Evolutionary conservation across 192 early-diverging fungal species (phyloP), one percentile per base, ranked within the genome.

Genomic region (Coemansia sp.): DNA sequence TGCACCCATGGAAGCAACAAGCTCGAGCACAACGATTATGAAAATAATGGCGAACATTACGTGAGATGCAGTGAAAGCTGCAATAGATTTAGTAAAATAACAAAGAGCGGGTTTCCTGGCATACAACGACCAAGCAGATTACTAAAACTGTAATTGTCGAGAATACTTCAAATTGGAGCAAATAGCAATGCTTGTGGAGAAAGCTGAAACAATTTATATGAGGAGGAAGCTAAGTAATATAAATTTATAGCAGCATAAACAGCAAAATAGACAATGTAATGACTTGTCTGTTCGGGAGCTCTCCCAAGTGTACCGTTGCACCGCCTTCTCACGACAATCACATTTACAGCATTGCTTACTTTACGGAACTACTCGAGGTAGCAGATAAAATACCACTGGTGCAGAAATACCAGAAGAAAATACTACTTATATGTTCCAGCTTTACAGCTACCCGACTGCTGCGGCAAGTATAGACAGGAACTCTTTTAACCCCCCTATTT

Each of bases 1-100:
- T 2, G 73, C 72, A 20, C 78, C 78, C 67, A 81, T 81, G 16
- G 78, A 81, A 5, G 74, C 70, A 12, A 81, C 56, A 16, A 81
- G 64, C 67, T 81, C 63, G 11, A 81, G 60, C 0, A 81, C 66
- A 59, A 80, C 62, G 1, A 65, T 68, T 10, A 63, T 21, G 51
- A 74, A 80, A 15, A 80, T 26, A 30, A 74, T 7, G 2, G 69
- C 64, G 70, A 80, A 80, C 72, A 80, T 73, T 20, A 16, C 26
- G 24, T 15, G 8, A 23, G 10, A 11, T 53, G 51, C 26, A 5
- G 16, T 14, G 10, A 14, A 46, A 1, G 51, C 4, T 53, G 6
- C 26, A 30, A 30, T 30, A 30, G 30, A 30, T 3, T 30, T 3
- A 30, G 3, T 30, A 3, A 2, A 30, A 2, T 30, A 30, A 30